Evolutionary conservation across 371 early-diverging fungal genomes (phyloP), one percentile per base, ranked within the genome.

Genomic region (Chytridium lagenaria): DNA sequence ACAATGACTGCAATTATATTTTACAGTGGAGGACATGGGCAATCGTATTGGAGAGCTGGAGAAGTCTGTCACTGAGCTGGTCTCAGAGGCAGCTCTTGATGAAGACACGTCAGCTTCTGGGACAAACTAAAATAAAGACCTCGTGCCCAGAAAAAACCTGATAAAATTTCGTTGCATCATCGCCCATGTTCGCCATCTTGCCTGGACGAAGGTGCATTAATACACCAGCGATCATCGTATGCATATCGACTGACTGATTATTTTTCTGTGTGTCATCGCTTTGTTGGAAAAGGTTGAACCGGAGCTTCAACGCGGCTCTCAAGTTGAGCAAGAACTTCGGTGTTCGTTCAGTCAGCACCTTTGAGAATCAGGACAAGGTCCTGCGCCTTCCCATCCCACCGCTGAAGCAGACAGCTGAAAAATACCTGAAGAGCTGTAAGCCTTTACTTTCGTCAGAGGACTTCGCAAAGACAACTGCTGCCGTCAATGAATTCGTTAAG

Each of bases 401-500:
- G 59, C 88, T 98, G 49, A 75, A 85, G 5, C 91, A 90, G 68
- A 95, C 95, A 0, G 83, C 90, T 68, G 86, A 90, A 44, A 92
- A 92, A 70, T 97, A 96, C 84, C 87, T 94, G 16, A 82, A 86
- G 50, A 87, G 87, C 19, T 93, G 93, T 64, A 84, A 85, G 72
- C 94, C 98, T 26, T 82, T 98, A 51, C 83, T 95, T 67, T 81
- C 79, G 65, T 84, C 87, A 49, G 90, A 89, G 57, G 80, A 94
- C 59, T 93, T 89, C 72, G 86, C 84, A 59, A 80, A 86, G 59
- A 92, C 95, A n/a, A 84, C 86, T 67, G 81, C 85, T 50, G 88
- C 89, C 33, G 96, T 93, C 28, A 83, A 88, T 72, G 91, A 94
- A 57, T 96, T 96, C 77, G 86, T 86, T 37, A 86, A 88, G 39